Evolutionary conservation across 2,329 filamentous ascomycete genomes (phyloP), one percentile per base, ranked within the genome.

Genomic region (Trichoderma pleuroti): DNA sequence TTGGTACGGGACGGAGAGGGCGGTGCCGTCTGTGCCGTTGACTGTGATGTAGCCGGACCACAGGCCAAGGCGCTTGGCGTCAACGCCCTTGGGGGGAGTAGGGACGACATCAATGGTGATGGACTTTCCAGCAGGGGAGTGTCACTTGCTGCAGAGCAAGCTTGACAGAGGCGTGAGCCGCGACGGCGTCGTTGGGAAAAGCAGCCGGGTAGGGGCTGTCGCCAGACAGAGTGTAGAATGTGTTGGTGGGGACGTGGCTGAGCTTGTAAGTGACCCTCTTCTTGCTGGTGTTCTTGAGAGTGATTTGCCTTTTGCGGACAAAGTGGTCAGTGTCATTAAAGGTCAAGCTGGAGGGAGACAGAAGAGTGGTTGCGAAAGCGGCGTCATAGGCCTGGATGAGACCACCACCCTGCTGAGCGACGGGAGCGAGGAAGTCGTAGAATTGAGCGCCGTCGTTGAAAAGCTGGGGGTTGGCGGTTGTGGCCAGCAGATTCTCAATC

Each of bases 321-420:
- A 89, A 85, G 81, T 90, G 77, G 73, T 87, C 86, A 0, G 88
- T 89, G 77, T 91, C 89, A 76, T 91, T 91, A 80, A 91, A 90
- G 4, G 86, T 84, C 16, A 91, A 78, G 76, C 85, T 87, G n/a
- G 86, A 86, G 11, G 83, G 84, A 74, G 84, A 85, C 24, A 91
- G 80, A 14, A 87, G 75, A 2, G 85, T 84, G 3, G 82, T 86
- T 18, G 85, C 81, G 73, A 86, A 84, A 7, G 88, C 86, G 4
- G 88, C 87, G 70, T 89, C 86, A 72, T 86, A 86, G 5, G 87
- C 88, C 74, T 89, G 86, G 62, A 91, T 80, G 14, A 90, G 80
- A 46, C 89, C 89, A 32, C 80, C 85, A 12, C 89, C 89, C 74
- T 90, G 87, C 75, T 91, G 89, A 4, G 85, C 78, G 14, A 89